These are phyloP conservation scores for Eucalyptus marginata DNA, from an alignment of 345 rosid species.

Conservation along the genomic window DNA sequence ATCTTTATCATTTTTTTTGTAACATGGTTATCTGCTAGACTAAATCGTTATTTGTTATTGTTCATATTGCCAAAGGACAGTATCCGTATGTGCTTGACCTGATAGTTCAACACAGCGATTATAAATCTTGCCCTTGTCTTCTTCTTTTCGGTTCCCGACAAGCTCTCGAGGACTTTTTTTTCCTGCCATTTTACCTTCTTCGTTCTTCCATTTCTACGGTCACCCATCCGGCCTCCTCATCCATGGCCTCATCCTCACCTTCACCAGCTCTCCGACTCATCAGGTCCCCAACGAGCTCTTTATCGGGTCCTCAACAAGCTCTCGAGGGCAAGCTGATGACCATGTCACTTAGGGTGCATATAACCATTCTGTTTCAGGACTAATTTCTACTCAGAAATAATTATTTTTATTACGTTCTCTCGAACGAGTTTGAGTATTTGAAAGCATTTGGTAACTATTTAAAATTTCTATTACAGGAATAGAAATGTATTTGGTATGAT, in stretches of 20 bases:
- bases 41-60: too few species aligned
- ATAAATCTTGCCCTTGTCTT: background rate
- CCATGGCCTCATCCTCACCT: background rate
- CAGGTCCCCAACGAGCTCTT: background rate
- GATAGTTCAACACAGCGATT: background rate
- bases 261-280: background rate
- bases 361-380: too few species aligned
- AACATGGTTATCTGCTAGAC: background rate
- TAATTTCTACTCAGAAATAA: accelerated
- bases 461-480: too few species aligned
- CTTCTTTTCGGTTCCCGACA: background rate
- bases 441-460: too few species aligned
- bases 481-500: too few species aligned
- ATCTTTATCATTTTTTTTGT: too few species aligned
- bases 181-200: too few species aligned
- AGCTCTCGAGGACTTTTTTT: background rate
- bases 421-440: too few species aligned
- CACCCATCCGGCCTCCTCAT: background rate
- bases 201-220: background rate
- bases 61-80: background rate
- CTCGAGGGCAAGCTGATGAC: too few species aligned
- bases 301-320: background rate
- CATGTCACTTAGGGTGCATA: too few species aligned
- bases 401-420: accelerated
- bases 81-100: background rate